phyloP scores from a whole-genome alignment of 1,284 basidiomycete species.

The Stygiomarasmius scandens region DNA sequence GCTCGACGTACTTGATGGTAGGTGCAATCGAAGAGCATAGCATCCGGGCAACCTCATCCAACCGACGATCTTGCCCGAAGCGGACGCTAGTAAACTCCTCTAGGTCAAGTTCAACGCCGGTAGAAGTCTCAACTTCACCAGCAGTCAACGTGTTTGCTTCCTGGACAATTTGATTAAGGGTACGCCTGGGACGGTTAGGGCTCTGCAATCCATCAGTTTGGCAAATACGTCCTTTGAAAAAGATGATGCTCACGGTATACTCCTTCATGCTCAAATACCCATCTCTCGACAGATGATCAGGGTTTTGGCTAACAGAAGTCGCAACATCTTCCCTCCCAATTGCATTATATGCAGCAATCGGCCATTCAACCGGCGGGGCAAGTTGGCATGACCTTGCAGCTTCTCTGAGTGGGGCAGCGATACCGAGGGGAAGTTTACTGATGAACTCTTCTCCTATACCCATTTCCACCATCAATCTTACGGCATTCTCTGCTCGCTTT shows the following conservation, averaged over 20 bases:
- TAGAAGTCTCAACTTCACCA: slow-evolving; percentile 57
- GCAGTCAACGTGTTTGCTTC: slow-evolving; percentile 51
- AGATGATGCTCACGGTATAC: slow-evolving; percentile 51
- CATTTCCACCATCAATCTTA: slow-evolving; percentile 60
- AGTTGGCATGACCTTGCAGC: slow-evolving; percentile 81
- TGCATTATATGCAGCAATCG: slow-evolving; percentile 69
- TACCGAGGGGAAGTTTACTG: slow-evolving; percentile 66
- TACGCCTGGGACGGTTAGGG: slow-evolving; percentile 45
- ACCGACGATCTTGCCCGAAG: slow-evolving; percentile 82
- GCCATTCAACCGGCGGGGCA: slow-evolving; percentile 75
- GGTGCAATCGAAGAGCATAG: slow-evolving; percentile 76
- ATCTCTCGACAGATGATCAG: slow-evolving; percentile 46
- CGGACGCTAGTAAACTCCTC: slow-evolving; percentile 80
- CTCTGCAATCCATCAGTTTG: slow-evolving; percentile 35
- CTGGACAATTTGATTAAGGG: slow-evolving; percentile 53
- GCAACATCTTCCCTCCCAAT: slow-evolving; percentile 84
- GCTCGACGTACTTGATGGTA: slow-evolving; percentile 67
- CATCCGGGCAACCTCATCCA: slow-evolving; percentile 88
- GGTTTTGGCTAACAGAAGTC: slow-evolving; percentile 49
- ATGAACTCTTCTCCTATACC: slow-evolving; percentile 52
- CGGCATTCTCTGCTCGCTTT: slow-evolving; percentile 65
- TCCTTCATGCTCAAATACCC: slow-evolving; percentile 61
- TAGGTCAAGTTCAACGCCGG: slow-evolving; percentile 72
- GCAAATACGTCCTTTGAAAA: background rate
- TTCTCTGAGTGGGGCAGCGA: slow-evolving; percentile 83